Evolutionary conservation across 2,329 filamentous ascomycete species (phyloP), one percentile per base, ranked within the genome.

Genomic region (Aspergillus hiratsukae): DNA sequence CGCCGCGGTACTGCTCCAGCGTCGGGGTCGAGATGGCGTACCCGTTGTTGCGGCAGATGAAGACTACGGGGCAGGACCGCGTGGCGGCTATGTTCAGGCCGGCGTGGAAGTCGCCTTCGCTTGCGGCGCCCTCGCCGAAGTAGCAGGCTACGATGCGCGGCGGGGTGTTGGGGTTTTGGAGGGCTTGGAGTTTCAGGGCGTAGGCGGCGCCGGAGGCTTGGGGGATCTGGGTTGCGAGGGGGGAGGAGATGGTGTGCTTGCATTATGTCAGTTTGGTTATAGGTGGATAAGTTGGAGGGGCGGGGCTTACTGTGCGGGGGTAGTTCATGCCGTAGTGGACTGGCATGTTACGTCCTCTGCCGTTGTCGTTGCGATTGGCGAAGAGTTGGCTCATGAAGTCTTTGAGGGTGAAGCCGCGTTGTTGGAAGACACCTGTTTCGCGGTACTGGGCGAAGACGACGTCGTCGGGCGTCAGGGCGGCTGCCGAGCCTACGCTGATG

Each of bases 361-460:
- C 92, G 0, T 81, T 74, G 66, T 99, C 94, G 61, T 90, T 84
- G 54, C 79, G 83, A 69, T 96, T 97, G 21, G 92, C 86, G 76
- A 97, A 97, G 8, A 99, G 77, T 72, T 99, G 94, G 65, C 85
- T 88, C 94, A 99, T 97, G 69, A 97, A 97, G 58, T 97, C 86
- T 49, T 87, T 85, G 48, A 95, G 80, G 0, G 85, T 89, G 71
- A 93, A 97, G 3, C 94, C 94, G 40, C 94, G 85, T 73, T 97
- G 89, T 62, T 89, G 84, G 71, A 96, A 94, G 5, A 97, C 89
- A 1, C 94, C 94, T 48, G 93, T 87, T 75, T 99, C 94, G 61
- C 94, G 85, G 71, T 99, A 99, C 72, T 99, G 94, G 58, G 89
- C 90, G 71, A 96, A 97, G 48, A 97, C 83, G 4, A 96, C 90